Conservation (phyloP, 1,139 yeast genomes). For the Magnusiomyces fungicola region DNA sequence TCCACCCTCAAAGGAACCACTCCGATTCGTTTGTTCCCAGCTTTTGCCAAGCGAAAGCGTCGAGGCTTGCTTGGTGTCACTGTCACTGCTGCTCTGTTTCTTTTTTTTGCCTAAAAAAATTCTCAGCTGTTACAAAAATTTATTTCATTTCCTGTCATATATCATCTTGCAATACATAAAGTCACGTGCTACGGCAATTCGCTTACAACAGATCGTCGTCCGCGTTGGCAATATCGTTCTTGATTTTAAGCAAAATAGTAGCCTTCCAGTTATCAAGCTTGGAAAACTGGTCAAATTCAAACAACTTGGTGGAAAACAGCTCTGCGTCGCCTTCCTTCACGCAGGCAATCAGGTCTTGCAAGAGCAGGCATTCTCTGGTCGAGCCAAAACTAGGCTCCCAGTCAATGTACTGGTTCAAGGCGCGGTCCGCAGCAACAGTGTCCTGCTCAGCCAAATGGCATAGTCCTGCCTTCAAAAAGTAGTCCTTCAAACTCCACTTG, state of each 20-base stretch:
- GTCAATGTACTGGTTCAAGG: conserved; percentile 52
- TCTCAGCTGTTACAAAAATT: neutral
- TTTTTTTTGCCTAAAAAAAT: too few species aligned
- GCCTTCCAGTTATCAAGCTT: conserved; percentile 92
- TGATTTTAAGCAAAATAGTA: conserved; percentile 73
- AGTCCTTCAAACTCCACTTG: conserved; percentile 90
- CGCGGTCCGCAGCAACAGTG: conserved; percentile 74
- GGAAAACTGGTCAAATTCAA: conserved; percentile 79
- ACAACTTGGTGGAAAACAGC: conserved; percentile 63
- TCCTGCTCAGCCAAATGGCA: conserved; percentile 78
- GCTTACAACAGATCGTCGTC: conserved; percentile 48
- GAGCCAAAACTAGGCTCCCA: conserved; percentile 75
- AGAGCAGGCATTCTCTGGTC: conserved; percentile 69
- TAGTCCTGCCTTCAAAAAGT: conserved; percentile 73
- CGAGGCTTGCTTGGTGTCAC: too few species aligned
- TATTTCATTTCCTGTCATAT: neutral
- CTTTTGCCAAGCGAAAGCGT: too few species aligned
- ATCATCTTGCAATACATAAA: too few species aligned
- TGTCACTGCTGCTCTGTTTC: too few species aligned
- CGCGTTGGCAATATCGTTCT: conserved; percentile 62
- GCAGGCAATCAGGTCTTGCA: conserved; percentile 57
- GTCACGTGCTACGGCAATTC: too few species aligned
- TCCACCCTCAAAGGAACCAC: too few species aligned
- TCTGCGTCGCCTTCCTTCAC: conserved; percentile 77
- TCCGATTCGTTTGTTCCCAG: too few species aligned